A percentile compares a stretch with the other conserved stretches of the same genome.
These are phyloP conservation scores for Lithohypha guttulata DNA, from an alignment of 2,329 filamentous ascomycete species.

Conservation along the genomic window DNA sequence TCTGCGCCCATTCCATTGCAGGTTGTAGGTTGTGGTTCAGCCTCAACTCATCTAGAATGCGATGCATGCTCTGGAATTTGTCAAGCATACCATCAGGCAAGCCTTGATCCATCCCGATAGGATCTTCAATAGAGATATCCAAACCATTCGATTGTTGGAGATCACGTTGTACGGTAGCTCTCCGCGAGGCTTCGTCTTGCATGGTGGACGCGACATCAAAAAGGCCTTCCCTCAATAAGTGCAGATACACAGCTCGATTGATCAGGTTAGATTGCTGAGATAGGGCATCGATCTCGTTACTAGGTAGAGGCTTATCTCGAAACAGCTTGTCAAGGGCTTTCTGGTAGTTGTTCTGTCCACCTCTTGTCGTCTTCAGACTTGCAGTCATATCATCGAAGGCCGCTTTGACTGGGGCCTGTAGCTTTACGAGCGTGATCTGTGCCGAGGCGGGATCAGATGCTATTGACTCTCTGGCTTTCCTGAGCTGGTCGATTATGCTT, in stretches of 20 bases:
- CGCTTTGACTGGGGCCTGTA: slow-evolving; percentile 75
- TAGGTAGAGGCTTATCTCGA: slow-evolving; percentile 58
- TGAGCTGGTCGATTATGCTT: slow-evolving; percentile 66
- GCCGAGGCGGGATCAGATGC: slow-evolving; percentile 61
- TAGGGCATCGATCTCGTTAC: slow-evolving; percentile 70
- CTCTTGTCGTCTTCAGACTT: slow-evolving; percentile 72
- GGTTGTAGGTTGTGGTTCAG: slow-evolving; percentile 60
- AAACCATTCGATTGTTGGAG: slow-evolving; percentile 24
- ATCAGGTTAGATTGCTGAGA: slow-evolving; percentile 65
- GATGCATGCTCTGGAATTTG: slow-evolving; percentile 82
- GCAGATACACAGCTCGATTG: slow-evolving; percentile 92
- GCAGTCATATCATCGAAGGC: slow-evolving; percentile 71
- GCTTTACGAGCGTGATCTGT: slow-evolving; percentile 64
- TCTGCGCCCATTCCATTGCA: slow-evolving; percentile 76
- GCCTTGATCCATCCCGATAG: slow-evolving; percentile 17
- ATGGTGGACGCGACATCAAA: slow-evolving; percentile 83
- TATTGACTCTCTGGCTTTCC: slow-evolving; percentile 61
- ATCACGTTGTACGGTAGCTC: slow-evolving; percentile 21
- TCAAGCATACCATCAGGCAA: slow-evolving; percentile 44
- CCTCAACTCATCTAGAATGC: slow-evolving; percentile 69
- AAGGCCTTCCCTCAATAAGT: slow-evolving; percentile 85
- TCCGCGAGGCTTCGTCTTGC: slow-evolving; percentile 50
- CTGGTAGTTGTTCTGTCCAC: slow-evolving; percentile 69
- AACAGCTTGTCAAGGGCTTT: slow-evolving; percentile 75
- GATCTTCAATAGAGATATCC: slow-evolving; percentile 21